These are phyloP conservation scores for Penicillium concentricum DNA, from an alignment of 2,329 filamentous ascomycete species.

Conservation along the genomic window DNA sequence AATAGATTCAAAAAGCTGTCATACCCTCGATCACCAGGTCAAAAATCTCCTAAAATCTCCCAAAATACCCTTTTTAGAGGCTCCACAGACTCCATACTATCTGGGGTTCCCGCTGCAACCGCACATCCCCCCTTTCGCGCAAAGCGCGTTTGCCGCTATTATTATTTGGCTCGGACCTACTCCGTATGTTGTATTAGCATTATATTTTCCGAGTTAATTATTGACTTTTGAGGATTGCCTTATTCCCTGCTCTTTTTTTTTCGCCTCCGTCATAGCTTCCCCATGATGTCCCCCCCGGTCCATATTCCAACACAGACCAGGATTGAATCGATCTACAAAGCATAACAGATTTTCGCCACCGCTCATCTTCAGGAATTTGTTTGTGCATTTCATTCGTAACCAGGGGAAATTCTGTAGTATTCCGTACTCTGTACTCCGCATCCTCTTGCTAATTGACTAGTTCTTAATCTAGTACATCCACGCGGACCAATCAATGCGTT, in stretches of 20 bases:
- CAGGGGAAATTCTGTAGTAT: neutral
- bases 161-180: slow-evolving; percentile 1
- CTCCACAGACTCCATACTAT: slow-evolving; percentile 17
- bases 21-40: slow-evolving; percentile 14
- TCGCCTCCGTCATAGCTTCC: slow-evolving; percentile 1
- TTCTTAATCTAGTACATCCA: neutral
- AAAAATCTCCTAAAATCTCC: neutral
- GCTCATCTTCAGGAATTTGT: neutral
- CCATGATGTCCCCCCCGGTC: neutral
- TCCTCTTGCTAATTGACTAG: neutral
- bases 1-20: neutral
- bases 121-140: slow-evolving; percentile 29
- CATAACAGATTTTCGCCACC: slow-evolving; percentile 1
- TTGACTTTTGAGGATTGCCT: neutral
- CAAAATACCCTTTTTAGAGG: slow-evolving; percentile 1
- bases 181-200: too few species aligned
- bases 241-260: neutral
- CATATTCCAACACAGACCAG: neutral
- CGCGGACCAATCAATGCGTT: neutral
- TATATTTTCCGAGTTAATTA: too few species aligned
- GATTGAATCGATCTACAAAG: slow-evolving; percentile 8
- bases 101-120: slow-evolving; percentile 38
- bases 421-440: neutral
- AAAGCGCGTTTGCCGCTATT: slow-evolving; percentile 42
- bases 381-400: neutral